Conservation (phyloP, 2,329 filamentous ascomycete species). For the Colletotrichum lentis region DNA sequence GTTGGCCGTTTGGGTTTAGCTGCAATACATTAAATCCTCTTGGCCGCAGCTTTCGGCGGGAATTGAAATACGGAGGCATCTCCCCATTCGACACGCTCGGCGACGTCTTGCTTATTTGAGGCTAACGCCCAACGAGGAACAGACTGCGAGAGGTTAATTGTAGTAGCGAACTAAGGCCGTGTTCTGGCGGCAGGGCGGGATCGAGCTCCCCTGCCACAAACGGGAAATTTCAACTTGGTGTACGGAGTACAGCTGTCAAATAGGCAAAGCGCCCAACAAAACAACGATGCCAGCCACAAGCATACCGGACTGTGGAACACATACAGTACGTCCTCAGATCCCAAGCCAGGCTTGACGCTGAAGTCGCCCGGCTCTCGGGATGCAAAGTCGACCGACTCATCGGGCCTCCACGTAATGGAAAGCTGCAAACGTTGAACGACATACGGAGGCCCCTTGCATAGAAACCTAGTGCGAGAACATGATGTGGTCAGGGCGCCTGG, state of each 20-base stretch:
- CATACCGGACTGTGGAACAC: not conserved
- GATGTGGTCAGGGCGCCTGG: slow-evolving; percentile 12
- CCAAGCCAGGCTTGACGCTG: not conserved
- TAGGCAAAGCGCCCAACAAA: slow-evolving; percentile 16
- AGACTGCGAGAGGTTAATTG: slow-evolving; percentile 3
- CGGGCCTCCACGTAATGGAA: not conserved
- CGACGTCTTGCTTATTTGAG: slow-evolving; percentile 9
- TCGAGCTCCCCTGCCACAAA: not conserved
- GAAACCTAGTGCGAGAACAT: not conserved
- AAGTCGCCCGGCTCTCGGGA: not conserved
- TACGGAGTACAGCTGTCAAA: slow-evolving; percentile 5
- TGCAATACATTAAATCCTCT: not conserved
- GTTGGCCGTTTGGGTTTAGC: not conserved
- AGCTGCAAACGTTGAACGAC: slow-evolving; percentile 12
- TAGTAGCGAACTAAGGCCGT: slow-evolving; percentile 7
- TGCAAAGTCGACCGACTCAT: not conserved
- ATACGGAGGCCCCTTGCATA: not conserved
- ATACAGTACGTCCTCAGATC: not conserved
- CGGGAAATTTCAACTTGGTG: slow-evolving; percentile 3
- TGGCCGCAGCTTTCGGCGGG: not conserved
- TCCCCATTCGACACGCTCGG: slow-evolving; percentile 1
- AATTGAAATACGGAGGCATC: not conserved
- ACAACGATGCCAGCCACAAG: not conserved
- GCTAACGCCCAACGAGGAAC: slow-evolving; percentile 24
- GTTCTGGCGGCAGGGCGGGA: slow-evolving; percentile 8